Conservation (phyloP, 2,329 filamentous ascomycete genomes). For the Ascochyta clinopodiicola region DNA sequence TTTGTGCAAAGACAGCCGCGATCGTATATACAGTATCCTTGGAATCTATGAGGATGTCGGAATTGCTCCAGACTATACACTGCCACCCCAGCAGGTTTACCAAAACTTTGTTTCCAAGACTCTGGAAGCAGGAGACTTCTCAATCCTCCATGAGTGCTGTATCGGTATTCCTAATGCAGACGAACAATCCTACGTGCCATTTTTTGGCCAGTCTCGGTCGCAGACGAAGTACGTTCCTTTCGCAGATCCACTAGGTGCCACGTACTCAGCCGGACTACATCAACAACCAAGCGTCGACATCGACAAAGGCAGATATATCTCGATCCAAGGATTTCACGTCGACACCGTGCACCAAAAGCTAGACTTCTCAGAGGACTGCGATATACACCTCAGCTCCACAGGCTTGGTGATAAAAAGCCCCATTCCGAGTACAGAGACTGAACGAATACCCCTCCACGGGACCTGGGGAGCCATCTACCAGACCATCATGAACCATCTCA, state of each 20-base stretch:
- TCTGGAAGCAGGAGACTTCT: conserved; percentile 9
- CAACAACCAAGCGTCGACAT: not conserved
- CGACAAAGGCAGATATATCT: not conserved
- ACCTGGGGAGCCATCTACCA: conserved; percentile 17
- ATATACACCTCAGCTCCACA: not conserved
- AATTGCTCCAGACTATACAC: conserved; percentile 3
- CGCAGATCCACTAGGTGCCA: not conserved
- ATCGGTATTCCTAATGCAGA: conserved; percentile 1
- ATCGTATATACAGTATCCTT: conserved; percentile 14
- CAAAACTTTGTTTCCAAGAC: conserved; percentile 8
- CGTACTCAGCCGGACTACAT: conserved; percentile 11
- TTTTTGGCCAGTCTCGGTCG: not conserved
- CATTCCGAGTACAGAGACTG: not conserved
- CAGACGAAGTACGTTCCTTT: not conserved
- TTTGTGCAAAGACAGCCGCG: conserved; percentile 11
- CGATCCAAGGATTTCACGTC: conserved; percentile 1
- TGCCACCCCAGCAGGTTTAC: conserved; percentile 4
- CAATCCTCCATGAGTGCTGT: conserved; percentile 15
- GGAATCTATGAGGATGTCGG: conserved; percentile 1
- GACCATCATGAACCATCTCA: conserved; percentile 1
- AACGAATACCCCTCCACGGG: conserved; percentile 3
- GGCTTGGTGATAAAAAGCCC: not conserved
- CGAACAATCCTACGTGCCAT: not conserved
- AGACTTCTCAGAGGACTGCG: conserved; percentile 3
- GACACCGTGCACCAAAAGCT: conserved; percentile 8